A percentile compares a stretch with the other conserved stretches of the same genome.
Conservation (phyloP, 2,329 filamentous ascomycete species). For the Gyromitra esculenta region DNA sequence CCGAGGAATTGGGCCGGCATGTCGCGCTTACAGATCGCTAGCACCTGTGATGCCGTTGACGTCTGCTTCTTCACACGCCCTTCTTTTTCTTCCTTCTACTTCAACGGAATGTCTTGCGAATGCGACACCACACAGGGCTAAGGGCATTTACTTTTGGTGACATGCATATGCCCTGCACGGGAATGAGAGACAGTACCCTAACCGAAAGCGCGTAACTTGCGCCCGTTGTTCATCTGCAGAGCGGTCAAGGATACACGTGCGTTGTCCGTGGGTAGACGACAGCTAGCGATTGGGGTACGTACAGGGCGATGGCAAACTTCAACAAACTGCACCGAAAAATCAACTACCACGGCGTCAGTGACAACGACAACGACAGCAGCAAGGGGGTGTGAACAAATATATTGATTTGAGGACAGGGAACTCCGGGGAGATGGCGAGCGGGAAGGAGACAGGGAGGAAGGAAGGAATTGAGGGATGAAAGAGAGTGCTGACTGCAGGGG, state of each 20-base stretch:
- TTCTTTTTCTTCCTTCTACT: slow-evolving; percentile 7
- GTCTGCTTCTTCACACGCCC: slow-evolving; percentile 10
- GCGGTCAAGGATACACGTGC: slow-evolving; percentile 22
- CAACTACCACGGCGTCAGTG: neutral
- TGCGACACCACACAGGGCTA: slow-evolving; percentile 22
- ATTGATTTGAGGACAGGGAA: neutral
- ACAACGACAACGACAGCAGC: slow-evolving; percentile 27
- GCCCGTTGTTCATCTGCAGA: slow-evolving; percentile 26
- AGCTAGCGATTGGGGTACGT: slow-evolving; percentile 19
- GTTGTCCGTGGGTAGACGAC: slow-evolving; percentile 25
- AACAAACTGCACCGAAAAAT: neutral
- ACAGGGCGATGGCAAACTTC: slow-evolving; percentile 36
- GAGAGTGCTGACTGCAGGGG: slow-evolving; percentile 23
- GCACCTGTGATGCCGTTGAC: slow-evolving; percentile 22
- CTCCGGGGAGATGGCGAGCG: neutral
- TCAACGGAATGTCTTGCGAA: slow-evolving; percentile 22
- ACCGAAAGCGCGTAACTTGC: slow-evolving; percentile 28
- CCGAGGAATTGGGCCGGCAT: slow-evolving; percentile 26
- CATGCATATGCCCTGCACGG: slow-evolving; percentile 36
- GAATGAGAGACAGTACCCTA: slow-evolving; percentile 29
- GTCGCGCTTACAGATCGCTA: slow-evolving; percentile 34
- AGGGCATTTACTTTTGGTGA: slow-evolving; percentile 31
- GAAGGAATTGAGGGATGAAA: neutral
- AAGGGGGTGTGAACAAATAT: slow-evolving; percentile 5
- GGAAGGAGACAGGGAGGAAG: slow-evolving; percentile 14